Conservation (phyloP, 768 basidiomycete species). For the Termitomyces sp. region DNA sequence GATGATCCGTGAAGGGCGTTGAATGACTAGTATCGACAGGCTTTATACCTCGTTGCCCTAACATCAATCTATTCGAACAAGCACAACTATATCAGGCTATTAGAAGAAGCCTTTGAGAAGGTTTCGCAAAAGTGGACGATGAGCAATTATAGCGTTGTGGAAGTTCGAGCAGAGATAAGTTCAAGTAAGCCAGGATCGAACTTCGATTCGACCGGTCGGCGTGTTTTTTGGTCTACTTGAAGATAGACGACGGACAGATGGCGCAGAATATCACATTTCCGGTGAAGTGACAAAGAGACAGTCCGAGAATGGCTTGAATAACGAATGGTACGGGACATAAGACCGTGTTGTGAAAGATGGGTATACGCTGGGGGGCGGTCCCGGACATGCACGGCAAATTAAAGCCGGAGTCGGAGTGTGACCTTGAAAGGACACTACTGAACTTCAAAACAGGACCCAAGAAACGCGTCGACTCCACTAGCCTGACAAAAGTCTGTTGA, state of each 20-base stretch:
- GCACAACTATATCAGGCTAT: not conserved
- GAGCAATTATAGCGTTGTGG: not conserved
- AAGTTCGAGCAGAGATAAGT: not conserved
- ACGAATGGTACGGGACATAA: too few species aligned
- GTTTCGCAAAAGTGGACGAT: not conserved
- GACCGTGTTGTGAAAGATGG: too few species aligned
- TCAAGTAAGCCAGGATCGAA: not conserved
- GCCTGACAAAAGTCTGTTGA: not conserved
- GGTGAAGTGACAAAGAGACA: not conserved
- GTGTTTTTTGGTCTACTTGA: too few species aligned
- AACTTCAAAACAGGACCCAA: not conserved
- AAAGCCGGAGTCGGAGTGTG: too few species aligned
- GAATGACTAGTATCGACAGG: not conserved
- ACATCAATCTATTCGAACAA: not conserved
- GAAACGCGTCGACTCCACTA: not conserved
- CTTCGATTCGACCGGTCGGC: not conserved
- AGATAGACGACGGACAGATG: not conserved
- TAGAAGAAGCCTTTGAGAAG: not conserved
- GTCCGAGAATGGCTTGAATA: too few species aligned
- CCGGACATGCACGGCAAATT: too few species aligned
- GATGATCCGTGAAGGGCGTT: not conserved
- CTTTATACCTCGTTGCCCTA: not conserved
- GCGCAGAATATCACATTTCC: not conserved
- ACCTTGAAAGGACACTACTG: too few species aligned
- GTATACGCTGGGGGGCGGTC: too few species aligned